Evolutionary conservation across 768 basidiomycete species (phyloP).

Genomic region (Podaxis mareebaensis): DNA sequence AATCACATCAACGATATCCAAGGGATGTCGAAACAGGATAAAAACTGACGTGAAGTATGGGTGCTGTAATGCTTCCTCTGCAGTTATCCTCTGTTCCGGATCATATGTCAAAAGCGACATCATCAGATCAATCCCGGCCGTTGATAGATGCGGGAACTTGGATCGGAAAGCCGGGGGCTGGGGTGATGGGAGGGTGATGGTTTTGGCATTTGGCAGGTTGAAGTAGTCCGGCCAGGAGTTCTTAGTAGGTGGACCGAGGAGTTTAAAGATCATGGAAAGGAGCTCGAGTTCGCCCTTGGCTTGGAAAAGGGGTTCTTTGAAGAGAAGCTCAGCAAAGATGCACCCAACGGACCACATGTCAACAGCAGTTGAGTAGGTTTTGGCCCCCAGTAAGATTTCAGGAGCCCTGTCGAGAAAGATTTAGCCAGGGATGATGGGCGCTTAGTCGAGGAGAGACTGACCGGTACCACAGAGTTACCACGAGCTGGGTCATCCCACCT

Average conservation of each 20-base stretch:
- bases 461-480: slow-evolving; percentile 99
- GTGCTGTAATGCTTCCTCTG: slow-evolving; percentile 88
- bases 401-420: slow-evolving; percentile 64
- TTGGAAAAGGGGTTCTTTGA: slow-evolving; percentile 96
- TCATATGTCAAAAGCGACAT: slow-evolving; percentile 86
- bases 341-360: slow-evolving; percentile 99
- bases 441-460: slow-evolving; percentile 31
- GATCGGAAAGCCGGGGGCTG: slow-evolving; percentile 78
- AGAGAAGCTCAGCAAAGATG: slow-evolving; percentile 94
- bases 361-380: slow-evolving; percentile 91
- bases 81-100: slow-evolving; percentile 81
- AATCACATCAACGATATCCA: not conserved
- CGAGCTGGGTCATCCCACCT: slow-evolving; percentile 96
- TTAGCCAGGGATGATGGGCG: slow-evolving; percentile 19
- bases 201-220: slow-evolving; percentile 78
- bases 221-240: slow-evolving; percentile 86
- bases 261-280: slow-evolving; percentile 90
- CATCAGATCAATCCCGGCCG: slow-evolving; percentile 83
- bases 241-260: slow-evolving; percentile 90
- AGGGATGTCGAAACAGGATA: not conserved
- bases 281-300: slow-evolving; percentile 95
- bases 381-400: slow-evolving; percentile 91
- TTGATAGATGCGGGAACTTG: slow-evolving; percentile 83
- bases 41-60: slow-evolving; percentile 81
- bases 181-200: slow-evolving; percentile 71